These are phyloP conservation scores for Phallus indusiatus DNA, from an alignment of 768 basidiomycete species.

Conservation along the genomic window DNA sequence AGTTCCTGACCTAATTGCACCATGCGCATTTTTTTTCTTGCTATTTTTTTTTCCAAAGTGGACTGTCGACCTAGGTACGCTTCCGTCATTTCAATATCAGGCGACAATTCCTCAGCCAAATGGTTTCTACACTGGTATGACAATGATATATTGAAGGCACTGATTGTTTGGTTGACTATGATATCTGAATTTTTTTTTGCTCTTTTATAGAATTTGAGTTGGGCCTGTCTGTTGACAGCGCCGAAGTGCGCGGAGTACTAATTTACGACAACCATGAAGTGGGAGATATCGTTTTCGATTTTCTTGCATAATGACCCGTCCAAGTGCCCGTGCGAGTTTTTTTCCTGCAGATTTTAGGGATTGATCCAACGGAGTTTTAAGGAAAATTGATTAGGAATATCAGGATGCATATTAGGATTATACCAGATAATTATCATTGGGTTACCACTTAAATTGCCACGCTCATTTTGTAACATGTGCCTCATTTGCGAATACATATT, in stretches of 20 bases:
- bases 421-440: background rate
- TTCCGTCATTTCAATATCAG: slow-evolving; percentile 72
- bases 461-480: background rate
- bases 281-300: slow-evolving; percentile 63
- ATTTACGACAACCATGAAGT: slow-evolving; percentile 70
- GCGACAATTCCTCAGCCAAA: slow-evolving; percentile 42
- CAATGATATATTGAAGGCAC: background rate
- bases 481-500: background rate
- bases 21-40: background rate
- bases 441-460: background rate
- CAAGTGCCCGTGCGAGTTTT: background rate
- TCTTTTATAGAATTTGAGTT: slow-evolving; percentile 62
- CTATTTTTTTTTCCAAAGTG: slow-evolving; percentile 26
- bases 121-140: slow-evolving; percentile 71
- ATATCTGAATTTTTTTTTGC: background rate
- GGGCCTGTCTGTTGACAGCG: slow-evolving; percentile 75
- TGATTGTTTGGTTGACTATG: background rate
- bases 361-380: background rate
- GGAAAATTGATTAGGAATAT: background rate
- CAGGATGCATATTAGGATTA: background rate
- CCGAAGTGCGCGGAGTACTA: slow-evolving; percentile 75
- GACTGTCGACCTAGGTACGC: slow-evolving; percentile 72
- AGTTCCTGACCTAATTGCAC: slow-evolving; percentile 17
- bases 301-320: slow-evolving; percentile 22
- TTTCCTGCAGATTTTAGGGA: background rate